Evolutionary conservation across 2,329 filamentous ascomycete genomes (phyloP), one percentile per base, ranked within the genome.

Genomic region (Acarospora socialis): DNA sequence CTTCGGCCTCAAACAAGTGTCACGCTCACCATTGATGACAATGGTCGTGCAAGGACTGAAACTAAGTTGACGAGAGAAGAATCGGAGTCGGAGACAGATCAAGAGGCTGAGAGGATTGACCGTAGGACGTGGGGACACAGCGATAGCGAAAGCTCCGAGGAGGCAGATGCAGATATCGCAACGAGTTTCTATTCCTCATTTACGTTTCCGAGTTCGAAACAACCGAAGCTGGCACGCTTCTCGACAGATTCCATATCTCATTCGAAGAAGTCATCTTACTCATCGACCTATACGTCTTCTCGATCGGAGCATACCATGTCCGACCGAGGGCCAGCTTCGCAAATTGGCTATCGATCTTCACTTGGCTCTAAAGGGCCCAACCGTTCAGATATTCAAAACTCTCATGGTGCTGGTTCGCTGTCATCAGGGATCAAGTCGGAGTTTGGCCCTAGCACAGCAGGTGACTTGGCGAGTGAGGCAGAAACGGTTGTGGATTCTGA

Each of bases 41-140:
- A 63, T 41, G 61, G 61, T 9, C 49, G 60, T 34, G 61, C 61
- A 17, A 63, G 59, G 44, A 56, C 60, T 4, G 56, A 61, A 36
- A 57, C 59, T 47, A 53, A 55, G 33, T 38, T 55, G 5, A 43
- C 56, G 10, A 40, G 46, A 10, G 47, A 53, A 30, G 44, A 43
- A 8, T 43, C 50, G 4, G 53, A 49, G 1, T 50, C 46, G 1
- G 39, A 53, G 38, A 54, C 51, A 1, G 51, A 58, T 42, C 49
- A 46, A 18, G 35, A 54, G 35, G 50, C 42, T 4, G 47, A 46
- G 12, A 56, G 60, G 46, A 56, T 58, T 22, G 41, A 58, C 18
- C 59, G 60, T 36, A 57, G 54, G n/a, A 56, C 53, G 4, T 47
- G 56, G 12, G 56, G 56, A 3, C 57, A 60, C 30, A 60, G 55